Percentiles rank a stretch among this genome's conserved stretches.
phyloP scores from a whole-genome alignment of 2,329 filamentous ascomycete genomes.

The Coniochaeta sp. region DNA sequence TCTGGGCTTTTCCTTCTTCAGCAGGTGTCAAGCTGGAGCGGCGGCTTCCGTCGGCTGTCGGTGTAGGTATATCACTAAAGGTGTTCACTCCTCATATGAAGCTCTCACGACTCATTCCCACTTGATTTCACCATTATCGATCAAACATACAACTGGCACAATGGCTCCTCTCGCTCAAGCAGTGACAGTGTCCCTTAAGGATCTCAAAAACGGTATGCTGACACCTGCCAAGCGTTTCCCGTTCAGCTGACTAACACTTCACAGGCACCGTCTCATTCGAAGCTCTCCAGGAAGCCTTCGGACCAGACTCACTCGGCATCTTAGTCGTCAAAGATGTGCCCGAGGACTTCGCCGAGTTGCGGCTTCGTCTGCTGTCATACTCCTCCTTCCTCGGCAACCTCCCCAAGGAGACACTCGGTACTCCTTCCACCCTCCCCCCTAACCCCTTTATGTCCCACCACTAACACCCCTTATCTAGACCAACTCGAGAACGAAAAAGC shows the following conservation, averaged over 20 bases:
- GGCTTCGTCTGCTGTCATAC: constrained; percentile 72
- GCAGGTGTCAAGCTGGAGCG: not conserved
- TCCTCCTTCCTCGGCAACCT: constrained; percentile 85
- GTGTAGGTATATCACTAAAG: too few relatives aligned
- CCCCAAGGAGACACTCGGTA: constrained; percentile 63
- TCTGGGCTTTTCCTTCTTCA: not conserved
- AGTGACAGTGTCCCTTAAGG: constrained; percentile 54
- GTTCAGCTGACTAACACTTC: constrained; percentile 3
- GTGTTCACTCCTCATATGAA: too few relatives aligned
- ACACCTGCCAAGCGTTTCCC: too few relatives aligned
- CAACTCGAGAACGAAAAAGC: constrained; percentile 52
- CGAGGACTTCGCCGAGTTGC: constrained; percentile 58
- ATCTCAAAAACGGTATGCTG: constrained; percentile 50
- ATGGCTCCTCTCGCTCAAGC: constrained; percentile 47
- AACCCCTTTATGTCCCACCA: not conserved
- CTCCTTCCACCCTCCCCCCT: not conserved
- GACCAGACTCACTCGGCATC: constrained; percentile 83
- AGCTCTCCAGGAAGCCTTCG: constrained; percentile 73
- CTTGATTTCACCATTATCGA: too few relatives aligned
- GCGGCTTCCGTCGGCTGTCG: not conserved
- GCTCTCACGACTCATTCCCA: too few relatives aligned
- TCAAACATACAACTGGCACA: too few relatives aligned
- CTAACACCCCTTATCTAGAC: constrained; percentile 24
- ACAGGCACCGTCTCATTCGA: constrained; percentile 61
- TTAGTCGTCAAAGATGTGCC: constrained; percentile 88